Conservation (phyloP, 1,284 basidiomycete genomes). For the Farysia itapuensis region DNA sequence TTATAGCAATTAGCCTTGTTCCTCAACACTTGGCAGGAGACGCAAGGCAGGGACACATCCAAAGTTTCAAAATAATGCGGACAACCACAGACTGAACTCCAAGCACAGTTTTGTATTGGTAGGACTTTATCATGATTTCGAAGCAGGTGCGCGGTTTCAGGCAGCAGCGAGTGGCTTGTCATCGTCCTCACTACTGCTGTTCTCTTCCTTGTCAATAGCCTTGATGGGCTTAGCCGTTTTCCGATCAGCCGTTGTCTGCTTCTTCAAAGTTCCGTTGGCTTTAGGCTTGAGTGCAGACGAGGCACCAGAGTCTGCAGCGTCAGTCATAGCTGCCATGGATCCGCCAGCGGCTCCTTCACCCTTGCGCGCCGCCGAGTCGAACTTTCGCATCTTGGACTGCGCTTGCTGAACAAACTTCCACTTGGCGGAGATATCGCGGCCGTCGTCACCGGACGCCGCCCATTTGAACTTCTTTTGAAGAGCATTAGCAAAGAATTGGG, state of each 20-base stretch:
- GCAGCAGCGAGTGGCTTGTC: conserved; percentile 30
- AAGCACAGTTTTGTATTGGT: too few species aligned
- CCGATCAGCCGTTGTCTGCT: conserved; percentile 24
- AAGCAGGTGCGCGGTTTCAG: too few species aligned
- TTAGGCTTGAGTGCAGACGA: conserved; percentile 10
- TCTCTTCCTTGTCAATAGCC: conserved; percentile 21
- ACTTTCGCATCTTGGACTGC: conserved; percentile 47
- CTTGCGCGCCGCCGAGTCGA: conserved; percentile 43
- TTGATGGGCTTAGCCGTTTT: conserved; percentile 12
- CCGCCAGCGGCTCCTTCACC: conserved; percentile 15
- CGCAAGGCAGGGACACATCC: too few species aligned
- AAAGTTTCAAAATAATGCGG: too few species aligned
- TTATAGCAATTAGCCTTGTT: too few species aligned
- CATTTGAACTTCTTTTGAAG: conserved; percentile 60
- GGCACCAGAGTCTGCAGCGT: conserved; percentile 14
- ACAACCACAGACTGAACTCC: too few species aligned
- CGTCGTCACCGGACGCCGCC: conserved; percentile 45
- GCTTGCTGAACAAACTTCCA: conserved; percentile 56
- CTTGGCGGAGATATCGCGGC: conserved; percentile 34
- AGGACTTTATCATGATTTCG: too few species aligned
- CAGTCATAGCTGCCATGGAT: conserved; percentile 35
- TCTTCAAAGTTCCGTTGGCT: conserved; percentile 16
- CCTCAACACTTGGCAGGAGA: too few species aligned
- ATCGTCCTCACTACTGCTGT: conserved; percentile 19
- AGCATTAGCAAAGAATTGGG: conserved; percentile 55